Evolutionary conservation across 306 rosid species (phyloP).

Genomic region (Hippophae tibetana): DNA sequence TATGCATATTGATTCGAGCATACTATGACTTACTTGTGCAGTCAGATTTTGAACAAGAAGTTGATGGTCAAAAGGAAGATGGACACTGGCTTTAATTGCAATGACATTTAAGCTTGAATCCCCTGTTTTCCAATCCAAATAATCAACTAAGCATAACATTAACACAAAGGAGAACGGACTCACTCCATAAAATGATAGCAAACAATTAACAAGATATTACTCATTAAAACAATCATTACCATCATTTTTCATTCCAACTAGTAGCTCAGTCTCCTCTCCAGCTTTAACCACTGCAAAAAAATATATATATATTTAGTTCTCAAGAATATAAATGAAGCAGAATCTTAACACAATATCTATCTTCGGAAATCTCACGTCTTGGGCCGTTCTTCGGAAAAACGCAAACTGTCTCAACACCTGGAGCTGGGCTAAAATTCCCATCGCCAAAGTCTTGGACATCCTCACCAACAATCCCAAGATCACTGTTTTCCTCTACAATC

Average conservation of each 20-base stretch:
- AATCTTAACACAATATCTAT: neutral
- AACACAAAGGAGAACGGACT: neutral
- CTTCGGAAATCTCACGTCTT: slow-evolving; percentile 33
- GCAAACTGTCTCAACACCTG: slow-evolving; percentile 62
- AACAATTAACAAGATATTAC: neutral
- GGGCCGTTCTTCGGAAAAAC: slow-evolving; percentile 74
- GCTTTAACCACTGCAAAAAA: slow-evolving; percentile 63
- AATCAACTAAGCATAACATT: slow-evolving; percentile 14
- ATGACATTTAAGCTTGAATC: slow-evolving; percentile 60
- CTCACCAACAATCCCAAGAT: slow-evolving; percentile 68
- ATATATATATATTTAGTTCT: slow-evolving; percentile 15
- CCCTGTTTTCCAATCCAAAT: slow-evolving; percentile 47
- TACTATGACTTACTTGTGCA: slow-evolving; percentile 45
- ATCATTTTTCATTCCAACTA: slow-evolving; percentile 78
- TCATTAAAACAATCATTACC: slow-evolving; percentile 34
- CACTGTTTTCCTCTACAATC: slow-evolving; percentile 50
- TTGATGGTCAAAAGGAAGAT: slow-evolving; percentile 69
- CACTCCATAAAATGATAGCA: slow-evolving; percentile 6
- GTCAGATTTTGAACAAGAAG: slow-evolving; percentile 83
- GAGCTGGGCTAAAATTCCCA: slow-evolving; percentile 51
- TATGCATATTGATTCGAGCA: neutral
- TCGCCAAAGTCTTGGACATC: slow-evolving; percentile 63
- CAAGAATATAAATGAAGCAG: neutral
- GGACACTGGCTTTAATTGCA: slow-evolving; percentile 80
- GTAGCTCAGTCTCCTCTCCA: slow-evolving; percentile 75